Base-by-base conservation (phyloP, 257 asterid species). In the Asclepias syriaca region DNA sequence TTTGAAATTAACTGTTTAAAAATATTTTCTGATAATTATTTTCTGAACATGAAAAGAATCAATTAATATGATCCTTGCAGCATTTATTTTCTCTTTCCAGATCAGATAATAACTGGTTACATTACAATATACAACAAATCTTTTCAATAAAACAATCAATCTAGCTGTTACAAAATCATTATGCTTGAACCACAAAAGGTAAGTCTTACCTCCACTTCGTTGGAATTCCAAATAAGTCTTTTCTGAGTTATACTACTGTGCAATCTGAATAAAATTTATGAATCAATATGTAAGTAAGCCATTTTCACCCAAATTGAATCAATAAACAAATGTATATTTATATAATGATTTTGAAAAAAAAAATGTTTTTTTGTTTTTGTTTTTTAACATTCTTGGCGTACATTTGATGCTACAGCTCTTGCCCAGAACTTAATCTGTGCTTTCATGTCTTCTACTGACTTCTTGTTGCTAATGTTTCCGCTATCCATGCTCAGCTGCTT, bases 341-440 rank as follows among this genome's bases (percentile, higher is more conserved):
- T 71, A 29, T 6, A 21, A 70, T 5, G 43, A 40, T 40, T 53
- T 27, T 29, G 27, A 61, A 60, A 24, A 24, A 24, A 24, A 24
- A 24, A 24, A 0, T 24, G 27, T 24, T n/a, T n/a, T n/a, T 57
- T 2, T 29, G 1, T 45, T 56, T 22, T 24, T 50, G 45, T 14
- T 32, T 21, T 78, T 68, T 14, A 83, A 59, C 88, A 88, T 75
- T 93, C 88, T 74, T 93, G 87, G 65, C 92, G 93, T 78, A 91
- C 96, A 68, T 91, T 91, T 71, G 97, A 89, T 40, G 98, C 98
- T 75, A 94, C 96, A 51, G 95, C 89, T 81, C 97, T 81, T 4
- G 98, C 98, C 98, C 98, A 93, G 50, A 89, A 94, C 84, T 78
- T 94, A 68, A 94, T 88, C 78, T 88, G 95, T 53, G 84, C 93